These are phyloP conservation scores for Penicillium simplicissimum DNA, from an alignment of 495 filamentous ascomycete species.

Conservation along the genomic window DNA sequence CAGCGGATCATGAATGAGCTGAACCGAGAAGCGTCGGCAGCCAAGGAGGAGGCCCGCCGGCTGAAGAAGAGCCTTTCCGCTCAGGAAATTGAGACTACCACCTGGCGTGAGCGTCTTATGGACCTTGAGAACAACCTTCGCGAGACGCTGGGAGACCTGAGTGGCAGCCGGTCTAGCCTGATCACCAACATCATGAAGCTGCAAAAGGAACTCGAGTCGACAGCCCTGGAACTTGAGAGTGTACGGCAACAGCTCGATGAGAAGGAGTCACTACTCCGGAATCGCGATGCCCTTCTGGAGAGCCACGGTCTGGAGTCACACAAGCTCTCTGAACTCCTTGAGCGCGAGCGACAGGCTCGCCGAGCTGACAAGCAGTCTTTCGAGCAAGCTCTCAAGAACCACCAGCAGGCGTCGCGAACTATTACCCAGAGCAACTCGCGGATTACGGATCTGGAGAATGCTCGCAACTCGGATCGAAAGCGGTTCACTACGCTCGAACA, in stretches of 20 bases:
- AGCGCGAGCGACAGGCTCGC: conserved; percentile 84
- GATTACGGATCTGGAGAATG: conserved; percentile 79
- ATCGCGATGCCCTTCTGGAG: conserved; percentile 91
- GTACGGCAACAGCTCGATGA: conserved; percentile 74
- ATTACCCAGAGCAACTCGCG: conserved; percentile 80
- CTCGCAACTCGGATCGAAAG: conserved; percentile 70
- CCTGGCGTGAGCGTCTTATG: conserved; percentile 84
- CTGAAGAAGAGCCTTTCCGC: conserved; percentile 78
- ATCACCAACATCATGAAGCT: conserved; percentile 85
- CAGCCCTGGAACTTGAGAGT: conserved; percentile 75
- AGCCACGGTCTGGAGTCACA: conserved; percentile 81
- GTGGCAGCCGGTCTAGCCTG: conserved; percentile 82
- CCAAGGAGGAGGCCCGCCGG: conserved; percentile 83
- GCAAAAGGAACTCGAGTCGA: conserved; percentile 83
- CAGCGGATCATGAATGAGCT: conserved; percentile 80
- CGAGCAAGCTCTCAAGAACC: conserved; percentile 81
- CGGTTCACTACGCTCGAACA: conserved; percentile 72
- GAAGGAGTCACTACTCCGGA: conserved; percentile 84
- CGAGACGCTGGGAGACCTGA: conserved; percentile 79
- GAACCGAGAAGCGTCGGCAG: conserved; percentile 72
- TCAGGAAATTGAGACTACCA: conserved; percentile 82
- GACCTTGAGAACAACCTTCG: conserved; percentile 87
- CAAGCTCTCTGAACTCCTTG: conserved; percentile 82
- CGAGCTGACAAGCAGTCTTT: conserved; percentile 81
- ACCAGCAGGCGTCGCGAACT: conserved; percentile 78